These are phyloP conservation scores for Russula dissimulans DNA, from an alignment of 768 basidiomycete genomes.

Conservation along the genomic window DNA sequence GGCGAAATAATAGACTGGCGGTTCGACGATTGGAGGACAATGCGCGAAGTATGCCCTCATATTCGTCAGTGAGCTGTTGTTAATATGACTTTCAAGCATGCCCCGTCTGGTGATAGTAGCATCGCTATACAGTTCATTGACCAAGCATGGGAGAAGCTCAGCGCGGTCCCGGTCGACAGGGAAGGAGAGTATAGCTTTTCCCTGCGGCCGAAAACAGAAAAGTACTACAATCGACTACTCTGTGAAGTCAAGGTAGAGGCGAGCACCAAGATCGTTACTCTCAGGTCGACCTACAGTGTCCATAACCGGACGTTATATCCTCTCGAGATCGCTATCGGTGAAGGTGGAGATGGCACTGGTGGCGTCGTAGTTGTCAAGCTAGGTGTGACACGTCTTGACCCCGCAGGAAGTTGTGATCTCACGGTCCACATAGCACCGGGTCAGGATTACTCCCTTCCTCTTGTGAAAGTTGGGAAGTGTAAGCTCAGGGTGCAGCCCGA, in stretches of 20 bases:
- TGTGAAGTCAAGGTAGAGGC: constrained; percentile 86
- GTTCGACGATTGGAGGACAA: constrained; percentile 91
- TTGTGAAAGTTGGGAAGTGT: constrained; percentile 77
- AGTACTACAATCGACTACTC: constrained; percentile 69
- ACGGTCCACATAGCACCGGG: constrained; percentile 52
- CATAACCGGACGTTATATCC: constrained; percentile 90
- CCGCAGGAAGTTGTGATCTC: not conserved
- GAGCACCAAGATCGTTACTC: constrained; percentile 88
- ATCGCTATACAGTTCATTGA: constrained; percentile 79
- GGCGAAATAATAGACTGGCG: constrained; percentile 86
- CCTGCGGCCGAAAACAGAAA: constrained; percentile 70
- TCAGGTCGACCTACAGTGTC: constrained; percentile 87
- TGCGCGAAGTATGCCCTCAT: constrained; percentile 64
- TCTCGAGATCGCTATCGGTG: constrained; percentile 83
- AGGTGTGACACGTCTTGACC: constrained; percentile 17
- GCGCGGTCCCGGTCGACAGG: constrained; percentile 82
- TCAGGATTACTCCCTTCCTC: constrained; percentile 79
- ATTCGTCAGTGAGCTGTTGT: not conserved
- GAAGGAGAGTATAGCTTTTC: constrained; percentile 89
- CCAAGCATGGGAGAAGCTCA: constrained; percentile 82
- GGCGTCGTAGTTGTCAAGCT: constrained; percentile 74
- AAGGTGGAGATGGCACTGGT: constrained; percentile 73
- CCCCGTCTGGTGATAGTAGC: constrained; percentile 61
- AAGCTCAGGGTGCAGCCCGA: constrained; percentile 85
- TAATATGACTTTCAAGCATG: constrained; percentile 29